Evolutionary conservation across 805 yeast genomes (phyloP), one percentile per base, ranked within the genome.

Genomic region (Nakazawaea peltata): DNA sequence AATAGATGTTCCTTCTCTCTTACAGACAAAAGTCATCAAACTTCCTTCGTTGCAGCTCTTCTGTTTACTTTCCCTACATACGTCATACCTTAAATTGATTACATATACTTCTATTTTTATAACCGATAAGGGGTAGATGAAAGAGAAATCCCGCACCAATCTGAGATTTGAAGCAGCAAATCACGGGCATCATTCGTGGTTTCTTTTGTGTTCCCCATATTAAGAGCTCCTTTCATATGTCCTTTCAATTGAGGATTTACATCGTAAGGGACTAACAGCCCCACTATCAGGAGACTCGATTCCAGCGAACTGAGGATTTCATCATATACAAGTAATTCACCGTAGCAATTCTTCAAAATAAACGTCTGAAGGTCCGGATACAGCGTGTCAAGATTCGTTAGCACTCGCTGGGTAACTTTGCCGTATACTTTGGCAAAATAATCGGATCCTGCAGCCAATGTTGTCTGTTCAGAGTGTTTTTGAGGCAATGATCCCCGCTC

Each of bases 241-340:
- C 97, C 97, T 56, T 85, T 83, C 44, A 88, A 65, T 48, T 88
- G 96, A 0, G 95, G 95, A 45, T 83, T 85, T 9, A 88, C 96
- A 54, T 88, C 94, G 51, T 85, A 95, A 1, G 97, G 96, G 9
- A 88, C 77, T 44, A 88, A 65, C 41, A 90, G 69, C 1, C 94
- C 78, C 13, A 88, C 71, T 2, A 88, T 74, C 22, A 85, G 78
- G 40, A 85, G 51, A 22, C 90, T 77, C 1, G 95, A 81, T 43
- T 86, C 94, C 43, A 63, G 66, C 1, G 81, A 76, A 4, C 65
- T 50, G 19, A 88, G 56, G 1, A 85, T 66, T 3, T 67, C 78
- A 13, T 76, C 70, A 53, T 59, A 81, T 15, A 94, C 79, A 41
- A 88, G 65, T 23, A 88, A 57, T 4, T 94, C 86, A 1, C 84